Evolutionary conservation across 495 filamentous ascomycete genomes (phyloP).

Genomic region (Cladorrhinum samala): DNA sequence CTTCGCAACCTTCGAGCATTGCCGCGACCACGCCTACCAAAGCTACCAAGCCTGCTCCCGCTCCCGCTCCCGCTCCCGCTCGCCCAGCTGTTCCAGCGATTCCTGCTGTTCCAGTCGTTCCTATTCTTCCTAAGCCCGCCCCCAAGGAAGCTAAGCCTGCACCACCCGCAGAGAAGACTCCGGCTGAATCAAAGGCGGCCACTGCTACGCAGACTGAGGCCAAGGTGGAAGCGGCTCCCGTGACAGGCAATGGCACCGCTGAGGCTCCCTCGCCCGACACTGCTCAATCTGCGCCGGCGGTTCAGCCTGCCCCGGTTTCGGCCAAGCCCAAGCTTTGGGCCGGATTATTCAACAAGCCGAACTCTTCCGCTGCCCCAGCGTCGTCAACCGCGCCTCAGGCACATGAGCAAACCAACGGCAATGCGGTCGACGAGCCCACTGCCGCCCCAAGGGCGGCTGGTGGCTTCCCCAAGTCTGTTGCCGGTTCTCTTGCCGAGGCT

Average conservation of each 20-base stretch:
- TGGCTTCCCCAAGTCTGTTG: constrained; percentile 48
- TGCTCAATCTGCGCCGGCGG: constrained; percentile 25
- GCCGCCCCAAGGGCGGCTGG: constrained; percentile 18
- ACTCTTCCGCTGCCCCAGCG: constrained; percentile 23
- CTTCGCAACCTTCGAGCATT: constrained; percentile 28
- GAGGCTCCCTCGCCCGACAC: constrained; percentile 10
- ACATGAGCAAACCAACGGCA: constrained; percentile 20
- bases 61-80: too few relatives aligned
- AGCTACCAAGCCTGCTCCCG: constrained; percentile 35
- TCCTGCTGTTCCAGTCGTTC: constrained; percentile 65
- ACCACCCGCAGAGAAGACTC: constrained; percentile 22
- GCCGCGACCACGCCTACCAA: constrained; percentile 25
- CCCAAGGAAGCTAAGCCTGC: constrained; percentile 37
- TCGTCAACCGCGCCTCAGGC: constrained; percentile 19
- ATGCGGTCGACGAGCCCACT: constrained; percentile 13
- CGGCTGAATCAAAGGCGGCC: constrained; percentile 12
- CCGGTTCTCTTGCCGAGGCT: constrained; percentile 64
- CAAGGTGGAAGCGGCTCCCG: constrained; percentile 20
- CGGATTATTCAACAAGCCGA: constrained; percentile 58
- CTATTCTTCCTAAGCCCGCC: constrained; percentile 54
- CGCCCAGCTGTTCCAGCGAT: constrained; percentile 53
- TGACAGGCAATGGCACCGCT: constrained; percentile 13
- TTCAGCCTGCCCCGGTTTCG: constrained; percentile 34
- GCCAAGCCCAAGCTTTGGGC: constrained; percentile 69
- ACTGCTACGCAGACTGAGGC: constrained; percentile 32